Evolutionary conservation across 768 basidiomycete species (phyloP).

Genomic region (Tremella yokohamensis): DNA sequence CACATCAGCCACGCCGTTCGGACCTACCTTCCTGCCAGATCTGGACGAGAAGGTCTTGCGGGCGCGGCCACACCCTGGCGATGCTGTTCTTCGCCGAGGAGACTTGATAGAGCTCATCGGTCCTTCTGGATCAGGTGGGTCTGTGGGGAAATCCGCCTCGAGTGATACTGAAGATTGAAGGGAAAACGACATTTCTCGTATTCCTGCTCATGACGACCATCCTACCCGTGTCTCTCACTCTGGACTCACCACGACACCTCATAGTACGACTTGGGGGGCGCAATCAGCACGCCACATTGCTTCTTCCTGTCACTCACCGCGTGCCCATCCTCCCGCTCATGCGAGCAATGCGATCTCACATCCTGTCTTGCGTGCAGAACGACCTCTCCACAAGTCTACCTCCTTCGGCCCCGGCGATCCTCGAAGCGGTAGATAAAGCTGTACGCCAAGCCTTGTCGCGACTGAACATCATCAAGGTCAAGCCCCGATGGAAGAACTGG

Average conservation of each 20-base stretch:
- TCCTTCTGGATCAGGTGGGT: conserved; percentile 35
- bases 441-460: conserved; percentile 7
- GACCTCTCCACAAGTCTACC: background rate
- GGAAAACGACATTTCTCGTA: conserved; percentile 35
- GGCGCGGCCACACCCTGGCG: conserved; percentile 28
- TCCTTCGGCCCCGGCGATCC: background rate
- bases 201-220: conserved; percentile 37
- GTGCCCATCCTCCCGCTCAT: conserved; percentile 13
- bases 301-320: conserved; percentile 23
- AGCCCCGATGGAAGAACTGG: conserved; percentile 27
- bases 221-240: conserved; percentile 24
- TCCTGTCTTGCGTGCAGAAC: conserved; percentile 10
- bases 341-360: conserved; percentile 21
- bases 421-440: background rate
- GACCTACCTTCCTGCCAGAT: conserved; percentile 31
- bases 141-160: too few relatives aligned
- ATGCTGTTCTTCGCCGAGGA: conserved; percentile 35
- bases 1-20: conserved; percentile 30
- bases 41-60: conserved; percentile 30
- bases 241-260: conserved; percentile 10
- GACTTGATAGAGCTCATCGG: conserved; percentile 42
- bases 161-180: conserved; percentile 9
- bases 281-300: conserved; percentile 14
- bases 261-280: conserved; percentile 31
- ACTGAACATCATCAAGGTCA: conserved; percentile 26